Base-by-base conservation (phyloP, 306 rosid genomes). In the Gleditsia sinensis region DNA sequence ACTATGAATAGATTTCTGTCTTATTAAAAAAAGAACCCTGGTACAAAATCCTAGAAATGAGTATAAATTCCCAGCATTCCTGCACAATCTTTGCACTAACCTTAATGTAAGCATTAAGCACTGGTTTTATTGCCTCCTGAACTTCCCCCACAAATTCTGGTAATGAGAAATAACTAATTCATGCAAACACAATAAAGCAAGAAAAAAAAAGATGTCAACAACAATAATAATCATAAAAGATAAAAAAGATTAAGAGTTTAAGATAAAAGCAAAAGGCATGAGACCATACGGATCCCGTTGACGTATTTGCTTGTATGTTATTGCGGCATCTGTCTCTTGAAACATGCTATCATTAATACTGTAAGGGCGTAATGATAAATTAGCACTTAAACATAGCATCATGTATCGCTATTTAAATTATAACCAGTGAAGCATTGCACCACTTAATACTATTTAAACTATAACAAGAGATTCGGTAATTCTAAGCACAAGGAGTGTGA, bases 281-380 rank as follows among this genome's bases (percentile, higher is more conserved):
- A 70, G 77, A 72, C 69, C 92, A 63, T 88, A 94, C 99, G 95
- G 99, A 82, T 92, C 96, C 79, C 93, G 88, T 40, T 70, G 85
- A 21, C 86, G 89, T 81, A 94, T 94, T 88, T 94, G 97, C 89
- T 90, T 92, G 82, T 83, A 49, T 58, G 99, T 80, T 71, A 95
- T 69, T 10, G 99, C 99, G 37, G 95, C 86, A 80, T 92, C 92
- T 43, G 99, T 84, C 85, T 92, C 97, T 88, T 88, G 97, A 76
- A 90, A 92, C 75, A 92, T 78, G 30, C 88, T 82, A 51, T 94
- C 97, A 68, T 94, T 94, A 65, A 94, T 72, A 80, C 99, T 94
- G 95, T 56, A 66, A 72, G 77, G 86, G 54, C 25, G 71, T 55
- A n/a, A 37, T 0, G 32, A 45, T 13, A 66, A 50, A 54, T 79